These are phyloP conservation scores for Sanghuangporus baumii DNA, from an alignment of 1,284 basidiomycete species.

Conservation along the genomic window DNA sequence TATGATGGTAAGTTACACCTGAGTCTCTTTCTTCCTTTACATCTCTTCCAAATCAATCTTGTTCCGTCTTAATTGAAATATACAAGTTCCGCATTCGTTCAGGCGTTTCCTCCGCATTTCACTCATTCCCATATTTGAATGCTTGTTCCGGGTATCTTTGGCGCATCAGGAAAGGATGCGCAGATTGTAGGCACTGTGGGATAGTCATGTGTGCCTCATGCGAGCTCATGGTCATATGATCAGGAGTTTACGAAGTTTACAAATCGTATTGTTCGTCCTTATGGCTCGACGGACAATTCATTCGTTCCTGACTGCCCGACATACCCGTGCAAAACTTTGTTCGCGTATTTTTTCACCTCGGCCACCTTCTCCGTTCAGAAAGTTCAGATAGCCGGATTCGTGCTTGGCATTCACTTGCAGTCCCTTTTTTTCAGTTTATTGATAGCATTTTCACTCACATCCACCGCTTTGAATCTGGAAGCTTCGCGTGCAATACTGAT, in stretches of 20 bases:
- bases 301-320: background rate
- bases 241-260: background rate
- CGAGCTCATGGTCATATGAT: background rate
- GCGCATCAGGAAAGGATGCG: background rate
- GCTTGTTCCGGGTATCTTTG: constrained; percentile 4
- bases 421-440: background rate
- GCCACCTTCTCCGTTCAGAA: no score
- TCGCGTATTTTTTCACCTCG: background rate
- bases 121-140: background rate
- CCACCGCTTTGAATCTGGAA: background rate
- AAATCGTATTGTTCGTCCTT: background rate
- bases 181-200: background rate
- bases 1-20: background rate
- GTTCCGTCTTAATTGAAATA: background rate
- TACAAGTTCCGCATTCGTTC: background rate
- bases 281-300: background rate
- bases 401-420: no score
- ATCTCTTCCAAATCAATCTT: background rate
- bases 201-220: background rate
- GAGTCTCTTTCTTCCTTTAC: background rate
- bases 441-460: background rate
- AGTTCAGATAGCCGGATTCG: no score
- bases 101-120: background rate
- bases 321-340: background rate
- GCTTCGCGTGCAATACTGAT: background rate